Evolutionary conservation across 2,329 filamentous ascomycete genomes (phyloP), one percentile per base, ranked within the genome.

Genomic region (Clonostachys byssicola): DNA sequence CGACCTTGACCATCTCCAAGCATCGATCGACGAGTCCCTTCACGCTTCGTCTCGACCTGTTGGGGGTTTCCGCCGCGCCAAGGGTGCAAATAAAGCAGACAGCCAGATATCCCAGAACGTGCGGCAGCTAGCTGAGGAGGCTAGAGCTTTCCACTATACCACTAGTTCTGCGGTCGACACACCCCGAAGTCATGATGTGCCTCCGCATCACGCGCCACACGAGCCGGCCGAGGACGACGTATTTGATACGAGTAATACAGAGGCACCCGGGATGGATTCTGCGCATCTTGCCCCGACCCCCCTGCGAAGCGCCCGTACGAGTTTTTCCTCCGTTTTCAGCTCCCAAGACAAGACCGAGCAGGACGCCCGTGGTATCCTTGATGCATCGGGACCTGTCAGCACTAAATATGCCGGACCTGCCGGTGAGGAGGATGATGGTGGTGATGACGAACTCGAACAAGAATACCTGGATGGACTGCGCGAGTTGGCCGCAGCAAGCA

Each of bases 111-210:
- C 36, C 12, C 51, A 45, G 4, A 58, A 59, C 16, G 48, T 60
- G 44, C 49, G 52, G 34, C 50, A 54, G 30, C 47, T 60, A 12
- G 52, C 56, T 17, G 44, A 53, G 18, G 58, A 55, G 35, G 58
- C 58, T 4, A 49, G 49, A 16, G 48, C 53, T 10, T 60, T 60
- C 45, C 55, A 60, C 43, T 52, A 55, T 4, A 47, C 52, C 2
- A 57, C 58, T 3, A 58, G 53, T 40, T 55, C 56, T 2, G 52
- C 57, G 2, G 50, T 54, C 5, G 52, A 51, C 43, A 53, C 55
- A 2, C 51, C 47, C 7, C 46, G 46, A 3, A 47, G 47, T 9
- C 47, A 41, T 20, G 40, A 44, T 33, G 33, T 30, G 10, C 10
- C 23, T n/a, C 36, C 10, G 14, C 36, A 39, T 39, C 36, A 18